A percentile compares a stretch with the other conserved stretches of the same genome.
These are phyloP conservation scores for Saksenaea oblongispora DNA, from an alignment of 371 early-diverging fungal genomes.

Conservation along the genomic window DNA sequence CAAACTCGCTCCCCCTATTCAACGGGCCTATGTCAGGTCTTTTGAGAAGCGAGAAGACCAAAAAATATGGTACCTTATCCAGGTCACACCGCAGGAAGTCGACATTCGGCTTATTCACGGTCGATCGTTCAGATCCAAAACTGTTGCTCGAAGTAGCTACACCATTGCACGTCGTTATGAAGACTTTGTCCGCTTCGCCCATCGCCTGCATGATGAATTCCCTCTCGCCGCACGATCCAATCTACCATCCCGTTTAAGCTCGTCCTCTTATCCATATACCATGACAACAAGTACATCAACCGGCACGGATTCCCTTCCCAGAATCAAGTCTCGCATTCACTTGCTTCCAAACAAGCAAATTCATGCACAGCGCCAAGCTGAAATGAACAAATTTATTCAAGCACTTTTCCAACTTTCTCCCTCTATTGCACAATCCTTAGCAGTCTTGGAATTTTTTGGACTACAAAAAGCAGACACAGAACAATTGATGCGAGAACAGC, in stretches of 20 bases:
- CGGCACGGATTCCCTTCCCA: constrained; percentile 11
- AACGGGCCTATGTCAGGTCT: constrained; percentile 17
- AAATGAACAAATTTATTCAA: constrained; percentile 26
- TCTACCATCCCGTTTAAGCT: neutral
- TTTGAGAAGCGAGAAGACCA: constrained; percentile 21
- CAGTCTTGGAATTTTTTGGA: constrained; percentile 38
- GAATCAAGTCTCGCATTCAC: constrained; percentile 19
- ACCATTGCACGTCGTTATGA: constrained; percentile 33
- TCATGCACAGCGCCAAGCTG: constrained; percentile 20
- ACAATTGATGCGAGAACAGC: constrained; percentile 14
- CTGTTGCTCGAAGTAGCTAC: constrained; percentile 17
- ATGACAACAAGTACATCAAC: neutral
- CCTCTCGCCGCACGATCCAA: constrained; percentile 3
- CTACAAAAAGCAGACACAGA: constrained; percentile 22
- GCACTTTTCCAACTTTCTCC: constrained; percentile 22
- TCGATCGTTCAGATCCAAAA: constrained; percentile 2
- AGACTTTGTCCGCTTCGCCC: constrained; percentile 24
- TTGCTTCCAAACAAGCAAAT: constrained; percentile 20
- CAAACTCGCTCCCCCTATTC: constrained; percentile 27
- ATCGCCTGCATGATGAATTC: constrained; percentile 20
- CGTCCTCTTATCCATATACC: neutral
- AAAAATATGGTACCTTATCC: constrained; percentile 25
- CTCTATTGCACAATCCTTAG: constrained; percentile 21
- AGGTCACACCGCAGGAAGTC: constrained; percentile 23
- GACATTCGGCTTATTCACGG: constrained; percentile 16